Evolutionary conservation across 1,284 basidiomycete genomes (phyloP).

Genomic region (Lentinula novae-zelandiae): DNA sequence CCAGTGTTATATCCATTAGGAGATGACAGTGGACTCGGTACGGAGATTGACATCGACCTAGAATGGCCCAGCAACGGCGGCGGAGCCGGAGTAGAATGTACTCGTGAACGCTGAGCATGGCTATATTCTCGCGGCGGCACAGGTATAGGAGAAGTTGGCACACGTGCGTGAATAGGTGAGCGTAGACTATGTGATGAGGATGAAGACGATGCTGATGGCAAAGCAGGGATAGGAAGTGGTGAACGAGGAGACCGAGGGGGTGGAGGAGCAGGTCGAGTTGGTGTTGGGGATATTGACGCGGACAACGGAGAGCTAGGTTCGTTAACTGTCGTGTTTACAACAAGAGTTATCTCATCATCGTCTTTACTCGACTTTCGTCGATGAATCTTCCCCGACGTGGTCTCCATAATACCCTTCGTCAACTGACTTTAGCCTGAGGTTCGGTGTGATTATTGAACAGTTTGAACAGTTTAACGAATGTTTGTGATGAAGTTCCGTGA

Average conservation of each 20-base stretch:
- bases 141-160: background rate
- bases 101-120: constrained; percentile 3
- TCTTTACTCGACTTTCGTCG: constrained; percentile 32
- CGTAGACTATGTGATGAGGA: background rate
- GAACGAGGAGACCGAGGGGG: background rate
- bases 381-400: constrained; percentile 21
- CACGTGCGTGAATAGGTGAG: background rate
- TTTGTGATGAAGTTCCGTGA: no score
- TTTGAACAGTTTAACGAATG: no score
- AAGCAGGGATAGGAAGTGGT: background rate
- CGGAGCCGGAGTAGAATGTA: constrained; percentile 11
- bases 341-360: constrained; percentile 18
- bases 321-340: constrained; percentile 3
- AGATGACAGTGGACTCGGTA: background rate
- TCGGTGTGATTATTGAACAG: no score
- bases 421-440: no score
- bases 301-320: background rate
- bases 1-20: constrained; percentile 25
- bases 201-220: background rate
- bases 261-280: background rate
- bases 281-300: constrained; percentile 10
- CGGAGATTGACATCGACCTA: background rate
- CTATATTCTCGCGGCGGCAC: background rate
- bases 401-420: background rate
- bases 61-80: background rate